Evolutionary conservation across 441 rosid species (phyloP).

Genomic region (Cnidoscolus chayamansa): DNA sequence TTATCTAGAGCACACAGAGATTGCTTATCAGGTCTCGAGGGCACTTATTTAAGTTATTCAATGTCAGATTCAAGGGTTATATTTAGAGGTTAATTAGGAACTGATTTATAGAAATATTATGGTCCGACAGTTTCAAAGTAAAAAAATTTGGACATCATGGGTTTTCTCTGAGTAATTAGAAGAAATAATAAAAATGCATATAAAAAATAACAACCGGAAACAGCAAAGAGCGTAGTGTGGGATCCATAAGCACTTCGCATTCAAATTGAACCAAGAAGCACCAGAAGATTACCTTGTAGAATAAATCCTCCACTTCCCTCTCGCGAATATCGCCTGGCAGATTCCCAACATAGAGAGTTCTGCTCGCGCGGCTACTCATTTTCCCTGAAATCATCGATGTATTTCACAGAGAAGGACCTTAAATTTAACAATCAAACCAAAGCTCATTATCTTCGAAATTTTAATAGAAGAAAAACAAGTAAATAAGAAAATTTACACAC

Average conservation of each 20-base stretch:
- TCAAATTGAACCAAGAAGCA: conserved; percentile 1
- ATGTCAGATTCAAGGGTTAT: no score
- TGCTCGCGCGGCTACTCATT: conserved; percentile 96
- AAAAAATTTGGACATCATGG: no score
- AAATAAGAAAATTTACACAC: no score
- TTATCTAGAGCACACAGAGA: no score
- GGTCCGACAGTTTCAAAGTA: no score
- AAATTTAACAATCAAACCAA: neutral
- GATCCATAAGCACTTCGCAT: neutral
- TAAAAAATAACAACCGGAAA: no score
- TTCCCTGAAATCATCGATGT: conserved; percentile 16
- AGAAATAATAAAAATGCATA: neutral
- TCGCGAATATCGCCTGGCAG: conserved; percentile 96
- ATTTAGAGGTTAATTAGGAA: no score
- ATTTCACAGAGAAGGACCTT: neutral
- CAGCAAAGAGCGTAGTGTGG: neutral
- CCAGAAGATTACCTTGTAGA: conserved; percentile 56
- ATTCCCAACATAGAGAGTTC: conserved; percentile 90
- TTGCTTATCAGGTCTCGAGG: no score
- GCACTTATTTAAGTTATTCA: no score
- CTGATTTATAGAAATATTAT: no score
- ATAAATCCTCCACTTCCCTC: conserved; percentile 94
- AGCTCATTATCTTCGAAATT: neutral
- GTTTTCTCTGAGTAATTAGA: no score
- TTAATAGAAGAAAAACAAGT: no score